Conservation (phyloP, 1,284 basidiomycete species). For the Ceratobasidium sp. region DNA sequence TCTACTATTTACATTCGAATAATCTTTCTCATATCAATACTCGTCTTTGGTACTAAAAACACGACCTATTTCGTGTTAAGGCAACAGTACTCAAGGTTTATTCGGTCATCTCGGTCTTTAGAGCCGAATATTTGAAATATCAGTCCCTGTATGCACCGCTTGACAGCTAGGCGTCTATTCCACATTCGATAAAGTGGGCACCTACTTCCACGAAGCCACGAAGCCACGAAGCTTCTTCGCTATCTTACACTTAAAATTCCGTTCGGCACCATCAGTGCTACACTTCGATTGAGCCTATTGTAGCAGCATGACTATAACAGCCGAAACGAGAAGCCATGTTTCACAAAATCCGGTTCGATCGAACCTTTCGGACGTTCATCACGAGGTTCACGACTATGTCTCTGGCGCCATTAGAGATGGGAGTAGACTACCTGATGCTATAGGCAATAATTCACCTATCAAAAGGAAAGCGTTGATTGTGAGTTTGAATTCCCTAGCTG, state of each 20-base stretch:
- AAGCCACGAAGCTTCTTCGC: neutral
- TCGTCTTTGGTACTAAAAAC: no score
- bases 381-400: neutral
- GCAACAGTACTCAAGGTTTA: no score
- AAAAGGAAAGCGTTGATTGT: slow-evolving; percentile 1
- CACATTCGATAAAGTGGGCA: neutral
- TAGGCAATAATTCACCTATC: neutral
- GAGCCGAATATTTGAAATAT: no score
- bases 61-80: no score
- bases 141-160: no score
- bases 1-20: no score
- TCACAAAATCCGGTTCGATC: neutral
- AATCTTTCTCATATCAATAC: no score
- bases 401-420: neutral
- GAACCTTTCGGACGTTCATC: neutral
- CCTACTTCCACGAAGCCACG: neutral
- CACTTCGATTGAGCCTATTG: neutral
- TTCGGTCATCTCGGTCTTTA: no score
- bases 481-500: neutral
- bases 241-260: neutral
- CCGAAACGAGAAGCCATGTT: neutral
- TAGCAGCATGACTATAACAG: neutral
- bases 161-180: neutral
- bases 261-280: neutral
- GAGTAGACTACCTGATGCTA: neutral